A percentile compares a stretch with the other conserved stretches of the same genome.
Evolutionary conservation across 441 rosid genomes (phyloP).

Genomic region (Mallotus repandus): DNA sequence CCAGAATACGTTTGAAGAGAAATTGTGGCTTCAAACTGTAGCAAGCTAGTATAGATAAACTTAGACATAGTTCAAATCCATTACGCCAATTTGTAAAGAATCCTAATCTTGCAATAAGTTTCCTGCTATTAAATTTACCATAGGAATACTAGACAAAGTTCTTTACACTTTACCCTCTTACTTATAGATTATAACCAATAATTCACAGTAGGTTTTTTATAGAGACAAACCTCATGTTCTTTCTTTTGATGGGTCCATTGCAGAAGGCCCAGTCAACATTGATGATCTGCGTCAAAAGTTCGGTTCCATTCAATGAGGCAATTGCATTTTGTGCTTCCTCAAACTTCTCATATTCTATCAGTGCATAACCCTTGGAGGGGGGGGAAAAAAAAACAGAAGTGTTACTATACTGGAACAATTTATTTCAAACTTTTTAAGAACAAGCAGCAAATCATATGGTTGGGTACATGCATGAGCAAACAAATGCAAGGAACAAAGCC

Average conservation of each 20-base stretch:
- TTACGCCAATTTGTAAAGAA: not conserved
- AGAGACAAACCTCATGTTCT: slow-evolving; percentile 66
- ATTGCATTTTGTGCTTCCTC: slow-evolving; percentile 94
- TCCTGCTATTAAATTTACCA: not conserved
- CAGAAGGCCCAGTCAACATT: slow-evolving; percentile 95
- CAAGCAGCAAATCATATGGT: not conserved
- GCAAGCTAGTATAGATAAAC: too few species aligned
- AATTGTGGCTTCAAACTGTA: not conserved
- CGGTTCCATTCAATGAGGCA: slow-evolving; percentile 70
- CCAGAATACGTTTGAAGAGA: too few species aligned
- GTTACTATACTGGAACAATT: slow-evolving; percentile 7
- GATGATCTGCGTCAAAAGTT: slow-evolving; percentile 67
- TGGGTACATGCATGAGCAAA: not conserved
- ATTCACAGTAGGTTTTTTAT: not conserved
- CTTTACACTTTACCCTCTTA: not conserved
- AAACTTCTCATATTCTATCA: slow-evolving; percentile 79
- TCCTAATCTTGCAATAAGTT: not conserved
- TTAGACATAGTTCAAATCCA: not conserved
- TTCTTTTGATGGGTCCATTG: slow-evolving; percentile 77
- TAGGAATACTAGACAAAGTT: not conserved
- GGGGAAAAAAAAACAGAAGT: too few species aligned
- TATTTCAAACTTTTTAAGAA: not conserved
- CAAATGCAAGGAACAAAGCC: not conserved
- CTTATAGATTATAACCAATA: not conserved
- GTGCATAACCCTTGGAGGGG: slow-evolving; percentile 85